Conservation (phyloP, 1,284 basidiomycete genomes). For the Pseudozyma sp. region DNA sequence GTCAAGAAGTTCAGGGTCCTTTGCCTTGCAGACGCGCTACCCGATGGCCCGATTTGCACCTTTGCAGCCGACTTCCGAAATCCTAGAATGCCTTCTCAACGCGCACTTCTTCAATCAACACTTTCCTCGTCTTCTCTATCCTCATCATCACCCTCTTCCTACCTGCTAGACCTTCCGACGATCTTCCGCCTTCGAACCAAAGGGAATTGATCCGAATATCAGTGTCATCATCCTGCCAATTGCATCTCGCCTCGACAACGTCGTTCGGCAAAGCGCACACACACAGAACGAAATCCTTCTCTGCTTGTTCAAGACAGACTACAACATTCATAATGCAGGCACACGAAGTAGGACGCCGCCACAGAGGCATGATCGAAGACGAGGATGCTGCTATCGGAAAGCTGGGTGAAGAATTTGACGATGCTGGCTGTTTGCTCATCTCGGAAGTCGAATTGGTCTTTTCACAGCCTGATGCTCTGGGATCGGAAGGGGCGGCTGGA, state of each 20-base stretch:
- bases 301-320: neutral
- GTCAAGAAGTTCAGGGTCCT: too few species aligned
- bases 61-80: too few species aligned
- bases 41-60: too few species aligned
- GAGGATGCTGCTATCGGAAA: slow-evolving; percentile 58
- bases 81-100: neutral
- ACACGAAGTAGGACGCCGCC: slow-evolving; percentile 45
- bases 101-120: neutral
- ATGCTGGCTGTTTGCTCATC: slow-evolving; percentile 87
- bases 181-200: too few species aligned
- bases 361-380: slow-evolving; percentile 51
- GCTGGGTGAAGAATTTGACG: slow-evolving; percentile 78
- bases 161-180: too few species aligned
- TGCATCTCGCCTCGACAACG: too few species aligned
- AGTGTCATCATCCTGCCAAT: too few species aligned
- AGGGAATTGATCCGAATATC: too few species aligned
- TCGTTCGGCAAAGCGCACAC: too few species aligned
- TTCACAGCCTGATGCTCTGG: slow-evolving; percentile 77
- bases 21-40: too few species aligned
- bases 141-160: too few species aligned
- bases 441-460: slow-evolving; percentile 90
- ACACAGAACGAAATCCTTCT: neutral
- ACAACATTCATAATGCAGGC: slow-evolving; percentile 24
- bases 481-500: slow-evolving; percentile 68
- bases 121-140: neutral